Evolutionary conservation across 495 filamentous ascomycete genomes (phyloP), one percentile per base, ranked within the genome.

Genomic region (Hyaloscypha hepaticicola): DNA sequence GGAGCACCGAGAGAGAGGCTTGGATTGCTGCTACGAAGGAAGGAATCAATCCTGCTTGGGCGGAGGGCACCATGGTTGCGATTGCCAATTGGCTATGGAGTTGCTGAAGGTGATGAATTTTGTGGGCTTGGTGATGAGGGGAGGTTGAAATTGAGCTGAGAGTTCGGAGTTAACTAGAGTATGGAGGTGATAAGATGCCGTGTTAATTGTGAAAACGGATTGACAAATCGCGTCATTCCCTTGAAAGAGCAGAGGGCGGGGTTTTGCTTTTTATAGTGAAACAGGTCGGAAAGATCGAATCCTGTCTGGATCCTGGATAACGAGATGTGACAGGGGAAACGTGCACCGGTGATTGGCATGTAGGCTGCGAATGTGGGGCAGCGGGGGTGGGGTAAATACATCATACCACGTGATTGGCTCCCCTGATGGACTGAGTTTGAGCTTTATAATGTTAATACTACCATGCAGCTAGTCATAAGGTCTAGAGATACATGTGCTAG

Each of bases 21-120:
- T 93, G 88, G 11, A 93, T 72, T 22, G 88, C 89, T 1, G 86
- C 88, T 2, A 92, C 66, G 63, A 91, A 89, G 25, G 88, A 85
- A 28, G 74, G 63, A 28, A 76, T 56, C 12, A 69, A 41, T 11
- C 67, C 67, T 19, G 63, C 53, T 60, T 67, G 33, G 33, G 63
- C 61, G 14, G 38, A 45, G 38, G 38, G 38, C 11, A 16, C 38
- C 50, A 53, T 53, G 11, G 50, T 24, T 53, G 50, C 50, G 50
- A 19, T 45, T 45, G 16, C 8, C 48, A 8, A 45, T 45, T 45
- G 38, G 8, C 19, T 53, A 9, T 12, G 21, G 25, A 25, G 50
- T 3, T 9, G 50, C 5, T 26, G 25, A 25, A 11, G 19, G 22
- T 53, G 21, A 25, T 25, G 9, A 11, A 25, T 25, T 19, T 24